Percentiles rank a stretch among this genome's conserved stretches.
Conservation (phyloP, 441 rosid species). For the Aleurites moluccanus region DNA sequence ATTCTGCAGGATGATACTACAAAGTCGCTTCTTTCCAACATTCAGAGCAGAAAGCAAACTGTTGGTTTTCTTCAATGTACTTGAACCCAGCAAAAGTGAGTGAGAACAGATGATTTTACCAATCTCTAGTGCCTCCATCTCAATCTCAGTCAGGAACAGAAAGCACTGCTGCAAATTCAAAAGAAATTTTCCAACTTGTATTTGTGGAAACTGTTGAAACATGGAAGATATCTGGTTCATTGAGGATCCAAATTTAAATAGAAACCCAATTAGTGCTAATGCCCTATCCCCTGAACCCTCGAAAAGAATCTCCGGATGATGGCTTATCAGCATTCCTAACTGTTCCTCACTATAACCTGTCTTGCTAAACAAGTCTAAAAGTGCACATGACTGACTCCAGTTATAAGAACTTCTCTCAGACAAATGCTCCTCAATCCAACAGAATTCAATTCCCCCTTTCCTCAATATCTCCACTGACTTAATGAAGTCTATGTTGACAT, state of each 20-base stretch:
- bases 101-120: conserved; percentile 46
- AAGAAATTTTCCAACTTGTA: conserved; percentile 43
- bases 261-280: conserved; percentile 45
- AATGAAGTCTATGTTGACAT: conserved; percentile 38
- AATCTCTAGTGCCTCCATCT: conserved; percentile 59
- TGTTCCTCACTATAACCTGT: conserved; percentile 36
- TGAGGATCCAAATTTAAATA: conserved; percentile 59
- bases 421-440: conserved; percentile 52
- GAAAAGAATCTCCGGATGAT: conserved; percentile 50
- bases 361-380: conserved; percentile 42
- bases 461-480: conserved; percentile 51
- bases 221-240: conserved; percentile 38
- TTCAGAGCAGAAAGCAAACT: conserved; percentile 50
- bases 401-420: conserved; percentile 34
- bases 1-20: conserved; percentile 56
- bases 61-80: conserved; percentile 56
- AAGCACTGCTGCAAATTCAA: conserved; percentile 60
- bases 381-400: conserved; percentile 52
- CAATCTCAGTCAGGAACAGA: conserved; percentile 54
- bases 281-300: conserved; percentile 57
- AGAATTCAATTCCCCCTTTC: conserved; percentile 41
- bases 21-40: conserved; percentile 57
- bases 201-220: conserved; percentile 54
- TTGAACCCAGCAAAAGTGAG: conserved; percentile 48
- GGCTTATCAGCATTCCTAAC: conserved; percentile 39